These are phyloP conservation scores for Zymoseptoria crescenta DNA, from an alignment of 2,329 filamentous ascomycete species.

Conservation along the genomic window DNA sequence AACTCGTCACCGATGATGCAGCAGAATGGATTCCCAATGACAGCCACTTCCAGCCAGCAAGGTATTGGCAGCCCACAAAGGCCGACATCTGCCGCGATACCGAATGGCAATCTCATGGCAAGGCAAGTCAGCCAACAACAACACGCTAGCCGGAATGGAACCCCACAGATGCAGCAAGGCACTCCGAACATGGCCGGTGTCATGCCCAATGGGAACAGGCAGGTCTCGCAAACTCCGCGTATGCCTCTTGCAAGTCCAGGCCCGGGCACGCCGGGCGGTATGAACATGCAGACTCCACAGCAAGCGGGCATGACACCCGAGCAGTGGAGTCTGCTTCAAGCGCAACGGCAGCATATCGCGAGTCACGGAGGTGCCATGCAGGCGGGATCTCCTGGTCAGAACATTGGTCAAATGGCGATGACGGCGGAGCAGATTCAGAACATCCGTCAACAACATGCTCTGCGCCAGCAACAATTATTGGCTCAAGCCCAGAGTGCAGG, in stretches of 20 bases:
- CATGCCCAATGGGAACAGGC: conserved; percentile 24
- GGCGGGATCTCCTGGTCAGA: conserved; percentile 12
- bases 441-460: conserved; percentile 29
- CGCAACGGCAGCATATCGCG: conserved; percentile 27
- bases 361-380: conserved; percentile 11
- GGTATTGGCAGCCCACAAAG: conserved; percentile 53
- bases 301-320: conserved; percentile 24
- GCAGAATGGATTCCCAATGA: conserved; percentile 40
- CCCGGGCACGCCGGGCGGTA: conserved; percentile 17
- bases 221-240: conserved; percentile 32
- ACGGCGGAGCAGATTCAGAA: conserved; percentile 29
- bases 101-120: conserved; percentile 30
- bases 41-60: conserved; percentile 60
- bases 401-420: conserved; percentile 12
- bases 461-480: conserved; percentile 21
- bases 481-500: conserved; percentile 15
- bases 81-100: conserved; percentile 56
- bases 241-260: conserved; percentile 30
- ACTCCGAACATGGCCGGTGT: conserved; percentile 31
- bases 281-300: conserved; percentile 22
- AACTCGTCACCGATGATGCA: conserved; percentile 37
- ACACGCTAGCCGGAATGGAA: conserved; percentile 27
- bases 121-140: conserved; percentile 33
- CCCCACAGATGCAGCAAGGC: conserved; percentile 32
- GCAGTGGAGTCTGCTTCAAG: conserved; percentile 28